Evolutionary conservation across 2,329 filamentous ascomycete species (phyloP).

Genomic region (Colletotrichum melonis): DNA sequence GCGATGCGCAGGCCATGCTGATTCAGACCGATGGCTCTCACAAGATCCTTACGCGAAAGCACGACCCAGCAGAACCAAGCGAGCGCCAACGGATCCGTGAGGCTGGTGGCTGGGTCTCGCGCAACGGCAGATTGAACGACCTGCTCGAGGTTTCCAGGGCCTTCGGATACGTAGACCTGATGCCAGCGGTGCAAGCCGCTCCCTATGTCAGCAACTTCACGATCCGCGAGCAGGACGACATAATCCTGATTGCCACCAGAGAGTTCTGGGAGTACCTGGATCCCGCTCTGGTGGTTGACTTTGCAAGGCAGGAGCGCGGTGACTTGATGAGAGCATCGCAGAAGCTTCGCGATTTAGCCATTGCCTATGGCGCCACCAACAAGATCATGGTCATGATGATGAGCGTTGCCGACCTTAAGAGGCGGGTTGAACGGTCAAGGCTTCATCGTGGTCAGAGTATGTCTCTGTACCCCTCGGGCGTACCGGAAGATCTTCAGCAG

Average conservation of each 20-base stretch:
- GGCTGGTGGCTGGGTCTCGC: conserved; percentile 94
- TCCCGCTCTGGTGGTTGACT: conserved; percentile 90
- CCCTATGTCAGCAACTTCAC: conserved; percentile 84
- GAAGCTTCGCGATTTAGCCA: conserved; percentile 92
- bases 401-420: conserved; percentile 90
- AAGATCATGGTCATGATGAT: conserved; percentile 99
- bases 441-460: conserved; percentile 83
- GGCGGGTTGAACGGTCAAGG: conserved; percentile 79
- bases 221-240: conserved; percentile 90
- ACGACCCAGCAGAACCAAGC: conserved; percentile 87
- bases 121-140: conserved; percentile 94
- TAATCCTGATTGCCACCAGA: conserved; percentile 88
- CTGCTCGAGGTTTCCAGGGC: conserved; percentile 90
- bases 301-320: conserved; percentile 85
- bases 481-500: conserved; percentile 76
- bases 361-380: conserved; percentile 91
- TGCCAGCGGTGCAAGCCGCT: conserved; percentile 92
- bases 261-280: conserved; percentile 97
- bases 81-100: conserved; percentile 93
- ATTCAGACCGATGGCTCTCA: conserved; percentile 89
- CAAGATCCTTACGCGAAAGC: conserved; percentile 87
- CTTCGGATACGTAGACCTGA: conserved; percentile 93
- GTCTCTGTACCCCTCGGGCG: conserved; percentile 82
- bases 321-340: conserved; percentile 96
- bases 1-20: conserved; percentile 94